Evolutionary conservation across 2,329 filamentous ascomycete species (phyloP).

Genomic region (Aaosphaeria arxii): DNA sequence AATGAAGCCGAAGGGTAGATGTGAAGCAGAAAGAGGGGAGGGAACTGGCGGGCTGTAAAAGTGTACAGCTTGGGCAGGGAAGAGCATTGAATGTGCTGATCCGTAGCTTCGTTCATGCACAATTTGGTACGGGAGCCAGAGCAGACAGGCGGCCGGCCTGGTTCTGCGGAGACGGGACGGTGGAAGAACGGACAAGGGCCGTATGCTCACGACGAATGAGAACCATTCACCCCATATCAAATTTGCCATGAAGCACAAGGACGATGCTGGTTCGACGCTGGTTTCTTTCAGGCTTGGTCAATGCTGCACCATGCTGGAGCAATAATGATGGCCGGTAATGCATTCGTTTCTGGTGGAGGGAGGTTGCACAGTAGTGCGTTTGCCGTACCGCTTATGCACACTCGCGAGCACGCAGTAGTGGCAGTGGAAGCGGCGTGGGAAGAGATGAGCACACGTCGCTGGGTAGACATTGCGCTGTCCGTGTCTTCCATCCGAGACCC

Average conservation of each 20-base stretch:
- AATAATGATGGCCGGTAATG: too few relatives aligned
- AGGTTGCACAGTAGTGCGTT: too few relatives aligned
- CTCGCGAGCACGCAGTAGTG: slow-evolving; percentile 4
- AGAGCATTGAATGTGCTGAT: slow-evolving; percentile 32
- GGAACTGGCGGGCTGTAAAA: slow-evolving; percentile 8
- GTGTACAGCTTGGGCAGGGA: slow-evolving; percentile 1
- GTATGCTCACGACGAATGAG: slow-evolving; percentile 21
- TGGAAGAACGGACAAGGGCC: slow-evolving; percentile 8
- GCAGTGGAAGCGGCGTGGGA: too few relatives aligned
- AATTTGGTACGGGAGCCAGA: slow-evolving; percentile 5
- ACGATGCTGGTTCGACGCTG: neutral
- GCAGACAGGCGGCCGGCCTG: neutral
- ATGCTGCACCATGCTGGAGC: too few relatives aligned
- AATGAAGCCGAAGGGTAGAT: too few relatives aligned
- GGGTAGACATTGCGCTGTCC: too few relatives aligned
- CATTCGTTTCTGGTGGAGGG: too few relatives aligned
- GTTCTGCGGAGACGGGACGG: slow-evolving; percentile 12
- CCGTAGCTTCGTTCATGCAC: slow-evolving; percentile 22
- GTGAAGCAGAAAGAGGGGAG: slow-evolving; percentile 11
- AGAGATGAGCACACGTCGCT: too few relatives aligned
- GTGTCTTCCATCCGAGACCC: too few relatives aligned
- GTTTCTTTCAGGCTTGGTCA: too few relatives aligned
- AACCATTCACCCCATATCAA: slow-evolving; percentile 23
- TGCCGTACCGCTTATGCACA: slow-evolving; percentile 19
- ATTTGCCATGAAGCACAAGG: slow-evolving; percentile 15